Base-by-base conservation (phyloP, 495 filamentous ascomycete genomes). In the Pseudevernia furfuracea region DNA sequence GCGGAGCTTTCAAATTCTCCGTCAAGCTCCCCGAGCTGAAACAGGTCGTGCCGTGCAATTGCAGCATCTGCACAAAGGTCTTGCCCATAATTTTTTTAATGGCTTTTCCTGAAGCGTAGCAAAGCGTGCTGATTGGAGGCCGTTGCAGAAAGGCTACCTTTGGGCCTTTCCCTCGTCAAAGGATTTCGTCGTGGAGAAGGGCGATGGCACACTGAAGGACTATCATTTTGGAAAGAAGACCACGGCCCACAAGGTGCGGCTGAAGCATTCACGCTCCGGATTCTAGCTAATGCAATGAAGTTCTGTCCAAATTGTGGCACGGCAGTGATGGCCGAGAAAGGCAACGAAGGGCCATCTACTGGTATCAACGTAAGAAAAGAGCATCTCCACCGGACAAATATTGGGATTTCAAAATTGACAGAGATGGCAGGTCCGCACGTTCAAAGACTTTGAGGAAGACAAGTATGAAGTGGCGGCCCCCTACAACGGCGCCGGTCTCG, bases 111-210 rank as follows among this genome's bases (percentile, higher is more conserved):
- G 15, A n/a, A 21, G 4, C 3, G 1, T 57, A 32, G 19, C 30
- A 4, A n/a, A 10, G 25, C 14, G 30, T 23, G n/a, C 52, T 63
- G 52, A 58, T 46, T 14, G 23, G 30, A 14, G 6, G 9, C 17
- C 11, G 21, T 3, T 49, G 5, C 41, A 64, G 62, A 64, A 64
- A 19, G 39, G 39, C 11, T 49, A 49, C n/a, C 43, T 64, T 14
- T 64, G 62, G 53, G 39, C 14, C 41, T 36, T n/a, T n/a, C 53
- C 37, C 28, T 9, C 52, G 28, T 56, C 61, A 14, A 30, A 8
- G 11, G 53, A 63, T 63, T 63, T 63, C 25, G 61, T 63, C 12
- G 61, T 63, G 15, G 62, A 59, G 7, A 64, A 64, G 32, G 62
- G 55, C 38, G 41, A 64, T 10, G 62, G 53, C 14, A 64, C 62